Percentiles rank a stretch among this genome's conserved stretches.
Conservation (phyloP, 257 asterid species). For the Eucommia ulmoides region DNA sequence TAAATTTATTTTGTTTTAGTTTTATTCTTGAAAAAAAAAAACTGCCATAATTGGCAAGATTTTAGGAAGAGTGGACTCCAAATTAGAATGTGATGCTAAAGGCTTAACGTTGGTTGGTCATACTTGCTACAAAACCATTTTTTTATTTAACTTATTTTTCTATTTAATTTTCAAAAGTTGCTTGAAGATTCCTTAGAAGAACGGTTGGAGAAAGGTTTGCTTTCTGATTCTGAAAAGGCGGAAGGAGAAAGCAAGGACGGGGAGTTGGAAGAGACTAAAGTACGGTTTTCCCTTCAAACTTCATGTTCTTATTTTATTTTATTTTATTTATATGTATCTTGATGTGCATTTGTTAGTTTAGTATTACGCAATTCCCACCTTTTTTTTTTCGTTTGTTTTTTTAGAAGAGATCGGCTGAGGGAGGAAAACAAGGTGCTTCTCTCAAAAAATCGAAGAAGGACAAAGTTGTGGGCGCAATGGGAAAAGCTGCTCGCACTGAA, state of each 20-base stretch:
- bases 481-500: slow-evolving; percentile 75
- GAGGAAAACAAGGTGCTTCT: slow-evolving; percentile 64
- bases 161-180: slow-evolving; percentile 41
- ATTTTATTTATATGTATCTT: not conserved
- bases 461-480: slow-evolving; percentile 53
- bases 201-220: slow-evolving; percentile 64
- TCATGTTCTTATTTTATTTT: not conserved
- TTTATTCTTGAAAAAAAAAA: not conserved
- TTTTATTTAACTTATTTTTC: no score
- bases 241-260: slow-evolving; percentile 75
- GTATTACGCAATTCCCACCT: no score
- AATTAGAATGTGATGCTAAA: no score
- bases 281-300: slow-evolving; percentile 5
- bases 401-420: slow-evolving; percentile 68
- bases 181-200: slow-evolving; percentile 94
- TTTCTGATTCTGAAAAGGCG: slow-evolving; percentile 55
- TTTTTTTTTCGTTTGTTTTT: no score
- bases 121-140: no score
- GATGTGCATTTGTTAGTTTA: no score
- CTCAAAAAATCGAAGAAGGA: slow-evolving; percentile 76
- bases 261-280: slow-evolving; percentile 86
- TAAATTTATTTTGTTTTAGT: not conserved
- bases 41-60: not conserved
- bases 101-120: no score
- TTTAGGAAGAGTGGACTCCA: no score